Evolutionary conservation across 23 red algal species (phyloP).

Genomic region (Gracilaria caudata): DNA sequence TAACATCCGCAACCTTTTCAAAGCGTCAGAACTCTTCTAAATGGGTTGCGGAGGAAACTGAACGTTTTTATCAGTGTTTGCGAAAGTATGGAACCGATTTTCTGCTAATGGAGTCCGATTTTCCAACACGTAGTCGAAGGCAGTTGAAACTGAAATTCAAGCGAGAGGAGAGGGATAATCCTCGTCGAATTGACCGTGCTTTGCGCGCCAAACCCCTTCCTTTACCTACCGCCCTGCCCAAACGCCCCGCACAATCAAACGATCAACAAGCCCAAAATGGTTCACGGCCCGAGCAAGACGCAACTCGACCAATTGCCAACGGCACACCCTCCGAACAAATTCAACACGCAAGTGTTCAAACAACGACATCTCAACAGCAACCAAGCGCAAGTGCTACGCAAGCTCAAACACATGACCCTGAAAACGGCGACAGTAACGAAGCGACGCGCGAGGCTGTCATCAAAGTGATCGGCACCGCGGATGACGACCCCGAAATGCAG

Average conservation of each 20-base stretch:
- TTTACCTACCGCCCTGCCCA: conserved; percentile 24
- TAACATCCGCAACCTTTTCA: conserved; percentile 69
- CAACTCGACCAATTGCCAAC: background rate
- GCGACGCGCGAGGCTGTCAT: conserved; percentile 14
- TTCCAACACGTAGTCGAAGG: conserved; percentile 79
- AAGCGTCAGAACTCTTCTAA: conserved; percentile 61
- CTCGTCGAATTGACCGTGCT: conserved; percentile 65
- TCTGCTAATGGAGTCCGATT: conserved; percentile 72
- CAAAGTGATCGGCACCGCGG: conserved; percentile 14
- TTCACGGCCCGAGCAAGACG: background rate
- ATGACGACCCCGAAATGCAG: conserved; percentile 10
- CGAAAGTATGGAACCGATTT: conserved; percentile 91
- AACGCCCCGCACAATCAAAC: background rate
- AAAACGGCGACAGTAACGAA: background rate
- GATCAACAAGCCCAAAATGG: background rate
- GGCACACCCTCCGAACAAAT: background rate
- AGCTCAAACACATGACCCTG: background rate
- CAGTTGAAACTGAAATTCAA: conserved; percentile 99
- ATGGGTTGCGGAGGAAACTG: conserved; percentile 83
- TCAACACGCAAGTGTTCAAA: background rate
- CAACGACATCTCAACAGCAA: background rate
- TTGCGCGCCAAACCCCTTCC: conserved; percentile 50
- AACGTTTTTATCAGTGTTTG: conserved; percentile 83
- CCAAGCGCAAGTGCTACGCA: background rate
- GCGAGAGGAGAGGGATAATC: conserved; percentile 78